These are phyloP conservation scores for Monosporascus cannonballus DNA, from an alignment of 2,329 filamentous ascomycete genomes.

Conservation along the genomic window DNA sequence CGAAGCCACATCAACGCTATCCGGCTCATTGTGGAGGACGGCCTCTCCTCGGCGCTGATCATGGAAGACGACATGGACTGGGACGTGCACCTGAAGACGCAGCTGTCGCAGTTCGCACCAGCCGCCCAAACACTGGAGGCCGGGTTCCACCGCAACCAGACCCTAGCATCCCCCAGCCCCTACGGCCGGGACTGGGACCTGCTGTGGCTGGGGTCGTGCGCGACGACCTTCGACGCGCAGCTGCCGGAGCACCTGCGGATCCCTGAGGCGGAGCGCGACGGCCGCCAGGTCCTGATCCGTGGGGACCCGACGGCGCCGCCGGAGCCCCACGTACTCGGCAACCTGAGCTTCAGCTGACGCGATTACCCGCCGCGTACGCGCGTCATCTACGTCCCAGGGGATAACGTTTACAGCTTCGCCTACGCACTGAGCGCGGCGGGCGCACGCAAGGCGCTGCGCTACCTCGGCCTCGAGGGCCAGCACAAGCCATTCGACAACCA, in stretches of 20 bases:
- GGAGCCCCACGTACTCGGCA: constrained; percentile 16
- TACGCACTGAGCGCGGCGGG: constrained; percentile 29
- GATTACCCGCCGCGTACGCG: constrained; percentile 25
- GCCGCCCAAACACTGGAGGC: constrained; percentile 9
- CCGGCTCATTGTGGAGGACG: constrained; percentile 26
- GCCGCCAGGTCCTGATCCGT: constrained; percentile 14
- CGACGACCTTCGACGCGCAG: constrained; percentile 26
- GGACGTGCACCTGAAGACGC: constrained; percentile 30
- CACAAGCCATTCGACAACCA: constrained; percentile 28
- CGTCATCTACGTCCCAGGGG: constrained; percentile 29
- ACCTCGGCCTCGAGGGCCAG: constrained; percentile 28
- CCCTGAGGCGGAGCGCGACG: constrained; percentile 8
- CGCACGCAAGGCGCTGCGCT: constrained; percentile 27
- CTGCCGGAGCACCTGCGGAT: constrained; percentile 17
- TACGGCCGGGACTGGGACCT: constrained; percentile 49
- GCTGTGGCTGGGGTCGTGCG: constrained; percentile 47
- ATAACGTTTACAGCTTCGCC: constrained; percentile 33
- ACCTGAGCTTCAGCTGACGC: constrained; percentile 19
- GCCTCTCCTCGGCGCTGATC: constrained; percentile 32
- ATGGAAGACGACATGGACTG: constrained; percentile 40
- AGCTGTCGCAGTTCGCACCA: constrained; percentile 24
- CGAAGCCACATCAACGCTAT: constrained; percentile 30
- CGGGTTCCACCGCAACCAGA: constrained; percentile 8
- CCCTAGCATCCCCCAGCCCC: constrained; percentile 23
- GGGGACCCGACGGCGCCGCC: constrained; percentile 23